Evolutionary conservation across 169 alveolate genomes (phyloP), one percentile per base, ranked within the genome.

Genomic region (Cryptosporidium muris): DNA sequence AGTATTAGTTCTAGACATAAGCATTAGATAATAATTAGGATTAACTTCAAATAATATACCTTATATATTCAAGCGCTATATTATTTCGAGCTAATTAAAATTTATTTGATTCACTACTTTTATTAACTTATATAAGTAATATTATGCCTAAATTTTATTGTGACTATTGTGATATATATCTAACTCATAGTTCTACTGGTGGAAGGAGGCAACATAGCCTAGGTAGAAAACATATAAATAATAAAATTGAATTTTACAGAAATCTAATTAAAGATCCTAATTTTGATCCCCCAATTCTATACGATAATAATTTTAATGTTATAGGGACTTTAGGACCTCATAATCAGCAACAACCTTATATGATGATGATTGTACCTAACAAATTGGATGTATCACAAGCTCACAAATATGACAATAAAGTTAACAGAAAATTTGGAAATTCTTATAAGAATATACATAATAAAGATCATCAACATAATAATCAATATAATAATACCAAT

Each of bases 121-220:
- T 38, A 45, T 40, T 47, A 53, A 1, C 8, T 25, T 25, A 40
- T 45, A 12, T 51, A 34, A 48, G 42, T 85, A 40, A 6, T 6
- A 3, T 81, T 63, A 98, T 98, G 99, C 99, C 99, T 16, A 98
- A 97, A 92, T 97, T 92, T 91, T 98, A 97, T 93, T 98, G 99
- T 93, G 99, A 98, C 90, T 98, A 98, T 93, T 98, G 99, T 90
- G 99, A 98, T 74, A 97, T 97, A 67, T 97, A 97, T 91, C 93
- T 98, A 65, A 98, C 99, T 63, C 99, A 97, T 90, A 95, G 99
- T 68, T 96, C 99, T 12, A 99, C 99, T 12, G 97, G 97, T 16
- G 99, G 99, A 36, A 93, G 99, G 74, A 95, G 96, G 81, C 99
- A 98, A 91, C 99, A 98, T 81, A 91, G 95, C 40, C 90, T 92